Evolutionary conservation across 495 filamentous ascomycete genomes (phyloP).

Genomic region (Hyaloscypha variabilis): DNA sequence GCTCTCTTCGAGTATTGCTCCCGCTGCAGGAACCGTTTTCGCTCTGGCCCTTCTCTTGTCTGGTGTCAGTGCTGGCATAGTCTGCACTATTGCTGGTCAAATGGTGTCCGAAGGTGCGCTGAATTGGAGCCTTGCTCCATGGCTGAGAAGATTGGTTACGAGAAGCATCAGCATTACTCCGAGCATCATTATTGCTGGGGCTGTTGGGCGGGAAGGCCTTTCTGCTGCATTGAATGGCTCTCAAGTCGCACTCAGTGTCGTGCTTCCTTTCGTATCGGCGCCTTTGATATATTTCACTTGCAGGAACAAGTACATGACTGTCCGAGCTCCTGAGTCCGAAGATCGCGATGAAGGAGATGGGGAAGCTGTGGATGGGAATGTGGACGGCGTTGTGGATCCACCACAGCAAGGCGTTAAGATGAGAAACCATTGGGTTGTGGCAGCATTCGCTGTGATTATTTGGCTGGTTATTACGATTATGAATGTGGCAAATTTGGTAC

Average conservation of each 20-base stretch:
- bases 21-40: slow-evolving; percentile 62
- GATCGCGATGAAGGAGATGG: slow-evolving; percentile 33
- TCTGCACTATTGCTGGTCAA: slow-evolving; percentile 62
- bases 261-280: slow-evolving; percentile 79
- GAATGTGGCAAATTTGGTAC: slow-evolving; percentile 72
- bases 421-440: slow-evolving; percentile 59
- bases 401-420: slow-evolving; percentile 26
- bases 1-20: slow-evolving; percentile 68
- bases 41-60: slow-evolving; percentile 57
- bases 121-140: slow-evolving; percentile 49
- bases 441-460: slow-evolving; percentile 56
- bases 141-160: slow-evolving; percentile 53
- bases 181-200: slow-evolving; percentile 79
- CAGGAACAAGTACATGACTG: slow-evolving; percentile 79
- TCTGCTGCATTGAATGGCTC: slow-evolving; percentile 72
- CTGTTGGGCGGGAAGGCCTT: slow-evolving; percentile 72
- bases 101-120: slow-evolving; percentile 62
- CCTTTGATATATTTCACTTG: slow-evolving; percentile 90
- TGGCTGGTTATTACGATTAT: slow-evolving; percentile 73
- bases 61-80: slow-evolving; percentile 55
- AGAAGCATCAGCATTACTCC: slow-evolving; percentile 78
- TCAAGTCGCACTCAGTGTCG: slow-evolving; percentile 80
- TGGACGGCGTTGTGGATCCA: slow-evolving; percentile 10
- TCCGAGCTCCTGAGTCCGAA: slow-evolving; percentile 41
- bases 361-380: slow-evolving; percentile 10